These are phyloP conservation scores for Trichoderma erinaceum DNA, from an alignment of 495 filamentous ascomycete species.

Conservation along the genomic window DNA sequence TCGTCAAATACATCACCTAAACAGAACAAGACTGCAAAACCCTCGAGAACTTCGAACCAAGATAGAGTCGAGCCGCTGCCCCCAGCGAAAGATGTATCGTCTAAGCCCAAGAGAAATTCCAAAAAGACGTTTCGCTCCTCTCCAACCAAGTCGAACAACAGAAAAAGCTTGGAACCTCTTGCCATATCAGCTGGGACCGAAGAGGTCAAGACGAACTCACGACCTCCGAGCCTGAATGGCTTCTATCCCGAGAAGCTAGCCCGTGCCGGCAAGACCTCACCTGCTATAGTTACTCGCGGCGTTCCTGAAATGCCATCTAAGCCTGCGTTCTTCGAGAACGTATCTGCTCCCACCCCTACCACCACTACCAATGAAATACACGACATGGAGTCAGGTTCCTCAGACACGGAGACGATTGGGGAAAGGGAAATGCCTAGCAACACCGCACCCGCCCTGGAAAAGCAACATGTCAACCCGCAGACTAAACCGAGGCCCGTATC, in stretches of 20 bases:
- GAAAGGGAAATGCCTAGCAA: neutral
- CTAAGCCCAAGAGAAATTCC: neutral
- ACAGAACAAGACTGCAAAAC: neutral
- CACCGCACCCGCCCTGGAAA: neutral
- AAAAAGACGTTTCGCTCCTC: constrained; percentile 10
- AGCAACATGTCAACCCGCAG: constrained; percentile 20
- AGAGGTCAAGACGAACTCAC: constrained; percentile 1
- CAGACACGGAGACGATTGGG: neutral
- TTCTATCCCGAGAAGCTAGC: constrained; percentile 15
- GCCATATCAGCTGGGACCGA: constrained; percentile 7
- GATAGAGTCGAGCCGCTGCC: neutral
- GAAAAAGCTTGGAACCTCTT: neutral
- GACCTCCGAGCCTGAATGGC: constrained; percentile 13
- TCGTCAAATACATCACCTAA: neutral
- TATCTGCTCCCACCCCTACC: neutral
- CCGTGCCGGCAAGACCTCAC: constrained; percentile 1
- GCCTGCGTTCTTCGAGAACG: constrained; percentile 15
- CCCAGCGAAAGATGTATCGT: neutral
- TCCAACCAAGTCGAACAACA: constrained; percentile 15
- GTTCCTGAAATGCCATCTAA: constrained; percentile 18
- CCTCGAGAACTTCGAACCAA: neutral
- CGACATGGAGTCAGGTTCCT: neutral
- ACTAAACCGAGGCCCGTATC: constrained; percentile 33
- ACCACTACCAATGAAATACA: neutral
- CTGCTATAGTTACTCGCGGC: neutral